Base-by-base conservation (phyloP, 352 stramenopile genomes). In the Phytophthora litchii region DNA sequence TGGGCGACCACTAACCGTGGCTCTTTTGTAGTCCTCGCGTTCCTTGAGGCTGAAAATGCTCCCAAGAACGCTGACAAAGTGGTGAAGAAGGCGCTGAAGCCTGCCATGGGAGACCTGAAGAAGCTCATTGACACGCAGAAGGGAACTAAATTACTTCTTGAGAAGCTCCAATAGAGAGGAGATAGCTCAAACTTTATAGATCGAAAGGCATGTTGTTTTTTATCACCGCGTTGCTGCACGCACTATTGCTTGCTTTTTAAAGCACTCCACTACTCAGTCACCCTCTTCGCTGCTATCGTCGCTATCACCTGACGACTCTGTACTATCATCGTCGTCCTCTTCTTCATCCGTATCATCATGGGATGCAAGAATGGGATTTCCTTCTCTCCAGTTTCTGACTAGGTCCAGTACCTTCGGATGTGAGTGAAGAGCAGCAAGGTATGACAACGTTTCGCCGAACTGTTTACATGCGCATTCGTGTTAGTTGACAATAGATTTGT, bases 101-200 rank as follows among this genome's bases (percentile, higher is more conserved):
- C 76, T 25, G 61, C 72, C 19, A 79, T 83, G 59, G 23, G 57
- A 50, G 77, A 81, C 50, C 62, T 92, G 37, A 81, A 79, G 61
- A 86, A 87, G 60, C 76, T 89, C 25, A 55, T 63, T 10, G 73
- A 76, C 35, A 34, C 59, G 57, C 83, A 92, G 70, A 86, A 76
- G 46, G 86, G 86, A 50, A 93, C 83, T 49, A 91, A 88, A 67
- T 75, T 95, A 77, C 75, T 95, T 64, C 67, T 92, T 51, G 83
- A 91, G 61, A 93, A 93, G 64, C 83, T 95, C 46, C 62, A 85
- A 72, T 84, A 84, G 55, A 54, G 45, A 64, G 60, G 38, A 58
- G 48, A 21, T 66, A 57, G 42, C 45, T 63, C 58, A 57, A 58
- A 67, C 59, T 78, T 76, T 70, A 78, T 78, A 78, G 65, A 75